Evolutionary conservation across 1,139 yeast species (phyloP), one percentile per base, ranked within the genome.

Genomic region (Suhomyces yuchorum): DNA sequence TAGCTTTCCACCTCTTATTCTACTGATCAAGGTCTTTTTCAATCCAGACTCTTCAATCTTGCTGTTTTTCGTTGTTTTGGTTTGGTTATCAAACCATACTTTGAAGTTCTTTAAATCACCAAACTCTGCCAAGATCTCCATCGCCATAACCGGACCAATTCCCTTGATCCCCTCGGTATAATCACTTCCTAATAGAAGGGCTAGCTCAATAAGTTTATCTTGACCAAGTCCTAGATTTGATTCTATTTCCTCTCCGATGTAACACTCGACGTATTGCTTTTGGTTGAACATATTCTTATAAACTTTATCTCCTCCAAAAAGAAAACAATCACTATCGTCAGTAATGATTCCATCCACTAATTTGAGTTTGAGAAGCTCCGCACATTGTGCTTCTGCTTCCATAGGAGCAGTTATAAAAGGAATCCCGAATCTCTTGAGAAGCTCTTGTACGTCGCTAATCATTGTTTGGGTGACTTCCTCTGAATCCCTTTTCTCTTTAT

Each of bases 301-400:
- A 1, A 95, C 81, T 40, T 75, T 76, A 47, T 83, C 83, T 1
- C 97, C 97, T 0, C 98, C 99, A 71, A 95, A 95, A 39, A 95
- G 67, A 58, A 95, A 93, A 46, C 96, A 91, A 77, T 95, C 99
- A 57, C 97, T 89, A 72, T 95, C 99, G 65, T 95, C 99, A 0
- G 99, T 95, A 17, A 95, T 85, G 18, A 93, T 87, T 0, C 99
- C 99, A 65, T 95, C 99, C 2, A 93, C 97, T 20, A 93, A 73
- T 0, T 80, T 81, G 15, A 90, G 65, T 22, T 68, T 66, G 43
- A 81, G 67, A 9, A 93, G 68, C 55, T 85, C 89, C 0, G 97
- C 97, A 67, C 99, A 93, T 61, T 93, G 99, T 0, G 98, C 97
- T 70, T 93, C 99, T 1, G 99, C 99, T 67, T 93, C 99, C 90